phyloP scores from a whole-genome alignment of 768 basidiomycete species.

The Heimioporus sp. region DNA sequence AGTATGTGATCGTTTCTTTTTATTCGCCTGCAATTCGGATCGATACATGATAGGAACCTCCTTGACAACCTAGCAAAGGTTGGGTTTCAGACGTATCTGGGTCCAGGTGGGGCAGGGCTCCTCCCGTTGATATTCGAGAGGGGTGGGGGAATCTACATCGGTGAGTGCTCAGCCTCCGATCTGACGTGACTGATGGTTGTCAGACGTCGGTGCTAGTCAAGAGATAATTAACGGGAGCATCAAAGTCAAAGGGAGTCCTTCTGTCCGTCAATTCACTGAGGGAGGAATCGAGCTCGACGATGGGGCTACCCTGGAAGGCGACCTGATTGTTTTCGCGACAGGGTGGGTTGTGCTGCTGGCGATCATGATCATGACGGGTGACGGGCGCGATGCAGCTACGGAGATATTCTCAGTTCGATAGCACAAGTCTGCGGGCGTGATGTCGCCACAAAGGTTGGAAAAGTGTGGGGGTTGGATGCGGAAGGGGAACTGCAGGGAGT shows the following conservation, averaged over 20 bases:
- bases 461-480: constrained; percentile 63
- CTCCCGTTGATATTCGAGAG: constrained; percentile 30
- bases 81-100: constrained; percentile 39
- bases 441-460: constrained; percentile 43
- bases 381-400: constrained; percentile 35
- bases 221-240: constrained; percentile 49
- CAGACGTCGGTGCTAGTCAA: constrained; percentile 40
- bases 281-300: constrained; percentile 29
- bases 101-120: constrained; percentile 38
- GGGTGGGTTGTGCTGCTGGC: constrained; percentile 21
- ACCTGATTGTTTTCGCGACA: constrained; percentile 34
- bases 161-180: constrained; percentile 15
- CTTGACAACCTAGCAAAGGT: constrained; percentile 34
- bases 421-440: constrained; percentile 46
- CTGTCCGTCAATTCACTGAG: constrained; percentile 27
- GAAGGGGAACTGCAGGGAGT: constrained; percentile 60
- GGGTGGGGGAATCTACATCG: constrained; percentile 39
- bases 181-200: background rate
- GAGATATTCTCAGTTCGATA: constrained; percentile 40
- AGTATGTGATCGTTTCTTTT: background rate
- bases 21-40: no score
- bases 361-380: background rate
- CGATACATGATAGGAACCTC: constrained; percentile 28
- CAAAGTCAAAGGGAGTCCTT: constrained; percentile 44
- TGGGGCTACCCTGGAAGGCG: constrained; percentile 23